A percentile compares a stretch with the other conserved stretches of the same genome.
Evolutionary conservation across 441 rosid genomes (phyloP).

Genomic region (Breynia disticha): DNA sequence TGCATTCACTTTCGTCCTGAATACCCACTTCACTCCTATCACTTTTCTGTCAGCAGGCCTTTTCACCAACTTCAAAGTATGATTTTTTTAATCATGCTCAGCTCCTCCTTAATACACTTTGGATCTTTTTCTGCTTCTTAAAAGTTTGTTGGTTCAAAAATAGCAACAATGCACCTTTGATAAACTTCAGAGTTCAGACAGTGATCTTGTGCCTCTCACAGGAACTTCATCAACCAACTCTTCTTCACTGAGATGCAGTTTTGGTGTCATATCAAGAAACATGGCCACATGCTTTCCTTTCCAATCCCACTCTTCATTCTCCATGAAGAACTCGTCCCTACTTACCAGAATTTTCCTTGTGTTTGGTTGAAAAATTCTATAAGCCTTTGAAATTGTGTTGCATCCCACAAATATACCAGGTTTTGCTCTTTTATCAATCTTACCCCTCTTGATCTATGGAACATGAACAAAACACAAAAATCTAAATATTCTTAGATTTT

Average conservation of each 20-base stretch:
- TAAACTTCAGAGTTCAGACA: background rate
- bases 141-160: background rate
- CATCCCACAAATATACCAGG: slow-evolving; percentile 2
- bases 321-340: background rate
- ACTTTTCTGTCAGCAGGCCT: background rate
- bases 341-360: background rate
- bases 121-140: background rate
- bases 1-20: background rate
- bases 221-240: background rate
- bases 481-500: background rate
- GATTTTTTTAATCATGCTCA: background rate
- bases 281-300: background rate
- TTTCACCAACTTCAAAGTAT: background rate
- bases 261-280: too few species aligned
- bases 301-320: background rate
- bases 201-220: background rate
- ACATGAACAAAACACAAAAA: background rate
- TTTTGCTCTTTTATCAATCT: slow-evolving; percentile 1
- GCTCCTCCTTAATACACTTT: background rate
- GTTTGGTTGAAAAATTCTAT: slow-evolving; percentile 1
- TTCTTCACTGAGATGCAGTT: too few species aligned
- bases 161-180: background rate
- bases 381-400: background rate
- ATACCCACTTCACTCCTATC: slow-evolving; percentile 10
- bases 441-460: background rate